These are phyloP conservation scores for Phoma sp. DNA, from an alignment of 2,329 filamentous ascomycete species.

Conservation along the genomic window DNA sequence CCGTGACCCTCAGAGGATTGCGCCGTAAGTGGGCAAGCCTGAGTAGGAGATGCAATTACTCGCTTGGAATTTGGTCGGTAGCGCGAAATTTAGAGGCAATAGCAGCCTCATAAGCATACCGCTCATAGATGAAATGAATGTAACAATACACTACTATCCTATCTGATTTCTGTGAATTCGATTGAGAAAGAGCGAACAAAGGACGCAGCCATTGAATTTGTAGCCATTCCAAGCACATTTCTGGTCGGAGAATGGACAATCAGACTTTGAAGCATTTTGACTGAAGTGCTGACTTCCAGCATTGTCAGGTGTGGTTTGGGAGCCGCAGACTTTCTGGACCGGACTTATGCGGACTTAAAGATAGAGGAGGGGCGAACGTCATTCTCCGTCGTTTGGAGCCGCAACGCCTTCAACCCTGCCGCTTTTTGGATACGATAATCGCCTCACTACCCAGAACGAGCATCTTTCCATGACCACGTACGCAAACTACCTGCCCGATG, in stretches of 20 bases:
- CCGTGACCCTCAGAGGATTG: slow-evolving; percentile 64
- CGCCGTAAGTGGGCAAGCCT: slow-evolving; percentile 43
- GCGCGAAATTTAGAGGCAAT: too few species aligned
- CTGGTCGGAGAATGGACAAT: too few species aligned
- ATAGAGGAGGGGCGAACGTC: slow-evolving; percentile 6
- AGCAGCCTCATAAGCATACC: too few species aligned
- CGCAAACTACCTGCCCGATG: slow-evolving; percentile 57
- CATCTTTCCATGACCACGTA: slow-evolving; percentile 4
- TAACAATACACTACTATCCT: background rate
- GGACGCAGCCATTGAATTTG: too few species aligned
- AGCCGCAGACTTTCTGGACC: background rate
- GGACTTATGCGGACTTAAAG: slow-evolving; percentile 4
- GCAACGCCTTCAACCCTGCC: slow-evolving; percentile 4
- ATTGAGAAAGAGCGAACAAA: too few species aligned
- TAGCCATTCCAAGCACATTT: too few species aligned
- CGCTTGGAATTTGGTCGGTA: too few species aligned
- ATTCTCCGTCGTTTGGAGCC: slow-evolving; percentile 3
- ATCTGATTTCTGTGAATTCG: background rate
- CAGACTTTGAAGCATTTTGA: too few species aligned
- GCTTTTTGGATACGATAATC: background rate
- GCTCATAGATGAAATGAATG: background rate
- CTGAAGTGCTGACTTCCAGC: too few species aligned
- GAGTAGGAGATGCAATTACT: too few species aligned
- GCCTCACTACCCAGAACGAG: too few species aligned
- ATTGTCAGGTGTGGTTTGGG: too few species aligned